Base-by-base conservation (phyloP, 2,329 filamentous ascomycete species). In the Paracorniculantispora psalliotae region DNA sequence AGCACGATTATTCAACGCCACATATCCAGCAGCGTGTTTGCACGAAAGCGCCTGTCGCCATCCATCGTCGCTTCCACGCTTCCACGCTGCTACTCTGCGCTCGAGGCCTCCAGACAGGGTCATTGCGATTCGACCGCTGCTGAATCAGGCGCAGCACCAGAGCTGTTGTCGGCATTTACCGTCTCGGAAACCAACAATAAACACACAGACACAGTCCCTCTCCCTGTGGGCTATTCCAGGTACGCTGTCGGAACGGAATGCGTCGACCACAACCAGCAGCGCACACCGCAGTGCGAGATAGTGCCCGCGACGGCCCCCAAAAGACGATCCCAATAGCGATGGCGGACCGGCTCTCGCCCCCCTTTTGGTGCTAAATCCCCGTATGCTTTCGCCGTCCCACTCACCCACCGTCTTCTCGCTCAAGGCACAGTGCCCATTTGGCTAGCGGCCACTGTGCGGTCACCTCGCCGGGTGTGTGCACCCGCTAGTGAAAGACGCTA, bases 281-380 rank as follows among this genome's bases (percentile, higher is more conserved):
- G 23, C 13, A 10, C 43, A 41, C 33, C 54, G 33, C 54, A 30
- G 25, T 25, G 26, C n/a, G 1, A 17, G 28, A 49, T 57, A 57
- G 54, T 57, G 54, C 54, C 53, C 54, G 44, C 17, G 54, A 33
- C 44, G 23, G 53, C 44, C 43, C 33, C 44, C 54, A 35, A 57
- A n/a, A 15, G 54, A 8, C 33, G 54, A 57, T 57, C 54, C 54
- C 54, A 57, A 57, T 57, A 55, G 33, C n/a, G 44, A 57, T 49
- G 44, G 44, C 33, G 52, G 39, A 55, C 12, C 52, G 54, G 54
- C 54, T 57, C 44, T 57, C 54, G 54, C 54, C n/a, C 46, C 12
- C 23, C 28, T 57, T 15, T 21, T 41, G 50, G 50, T 43, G 51
- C 39, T 54, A 44, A 33, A 17, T 25, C 26, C 48, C 8, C 50